Evolutionary conservation across 352 stramenopile genomes (phyloP).

Genomic region (Pythium scleroteichum): DNA sequence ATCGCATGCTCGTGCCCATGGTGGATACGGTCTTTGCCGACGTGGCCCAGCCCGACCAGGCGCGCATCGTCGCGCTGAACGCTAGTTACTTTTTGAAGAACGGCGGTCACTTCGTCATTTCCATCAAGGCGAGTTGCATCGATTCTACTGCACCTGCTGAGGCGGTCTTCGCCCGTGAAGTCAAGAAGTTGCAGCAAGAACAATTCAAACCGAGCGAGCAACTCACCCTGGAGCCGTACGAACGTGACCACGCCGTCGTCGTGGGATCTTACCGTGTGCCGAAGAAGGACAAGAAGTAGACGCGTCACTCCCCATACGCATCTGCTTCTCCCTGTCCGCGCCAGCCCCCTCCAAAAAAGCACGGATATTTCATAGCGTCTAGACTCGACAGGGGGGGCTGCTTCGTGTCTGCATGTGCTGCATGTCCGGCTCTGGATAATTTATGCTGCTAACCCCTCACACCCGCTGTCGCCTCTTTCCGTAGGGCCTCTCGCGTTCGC

Average conservation of each 20-base stretch:
- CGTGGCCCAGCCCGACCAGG: slow-evolving; percentile 99
- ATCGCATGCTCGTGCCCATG: slow-evolving; percentile 99
- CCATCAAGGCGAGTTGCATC: slow-evolving; percentile 99
- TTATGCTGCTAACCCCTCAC: slow-evolving; percentile 25
- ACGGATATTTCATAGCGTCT: slow-evolving; percentile 19
- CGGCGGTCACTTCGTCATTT: slow-evolving; percentile 99
- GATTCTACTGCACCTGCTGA: slow-evolving; percentile 98
- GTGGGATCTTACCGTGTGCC: slow-evolving; percentile 91
- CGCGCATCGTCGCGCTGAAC: slow-evolving; percentile 99
- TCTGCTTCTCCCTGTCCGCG: slow-evolving; percentile 5
- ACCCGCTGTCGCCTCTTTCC: slow-evolving; percentile 1
- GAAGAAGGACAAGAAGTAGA: slow-evolving; percentile 43
- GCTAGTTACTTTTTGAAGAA: slow-evolving; percentile 99
- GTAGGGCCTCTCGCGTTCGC: slow-evolving; percentile 18
- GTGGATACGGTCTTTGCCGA: slow-evolving; percentile 99
- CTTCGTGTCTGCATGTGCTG: slow-evolving; percentile 8
- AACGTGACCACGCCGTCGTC: slow-evolving; percentile 99
- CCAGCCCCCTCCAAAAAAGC: slow-evolving; percentile 1
- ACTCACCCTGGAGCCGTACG: slow-evolving; percentile 99
- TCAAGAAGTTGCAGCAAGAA: slow-evolving; percentile 98
- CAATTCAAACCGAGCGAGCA: slow-evolving; percentile 99
- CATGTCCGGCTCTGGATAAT: slow-evolving; percentile 15
- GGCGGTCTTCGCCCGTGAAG: slow-evolving; percentile 96
- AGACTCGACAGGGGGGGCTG: not conserved
- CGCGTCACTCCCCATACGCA: slow-evolving; percentile 34